Base-by-base conservation (phyloP, 352 stramenopile species). In the Elongisporangium senticosum region DNA sequence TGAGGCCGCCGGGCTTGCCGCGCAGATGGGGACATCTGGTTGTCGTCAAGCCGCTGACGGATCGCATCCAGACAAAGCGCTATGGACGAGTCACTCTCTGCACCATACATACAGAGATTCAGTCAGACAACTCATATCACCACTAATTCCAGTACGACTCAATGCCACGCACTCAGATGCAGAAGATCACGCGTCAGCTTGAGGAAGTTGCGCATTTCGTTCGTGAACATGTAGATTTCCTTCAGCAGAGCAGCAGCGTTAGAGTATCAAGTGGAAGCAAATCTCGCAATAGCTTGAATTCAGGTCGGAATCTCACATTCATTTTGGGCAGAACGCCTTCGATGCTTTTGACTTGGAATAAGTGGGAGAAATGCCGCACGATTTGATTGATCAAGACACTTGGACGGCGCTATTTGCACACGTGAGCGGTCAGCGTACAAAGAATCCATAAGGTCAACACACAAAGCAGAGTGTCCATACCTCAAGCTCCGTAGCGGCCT, bases 251-350 rank as follows among this genome's bases (percentile, higher is more conserved):
- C 23, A 26, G 23, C 23, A 26, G 23, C 33, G 17, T 17, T 43
- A 43, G 33, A 39, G 28, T 7, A 13, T 4, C 28, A 39, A 13
- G 28, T 39, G 4, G 7, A 39, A 39, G 28, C 6, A 13, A 11
- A 1, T 11, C 28, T 39, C 28, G 7, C 11, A 43, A 43, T 10
- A 15, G 11, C 2, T 10, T 23, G 24, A 22, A 23, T 17, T 28
- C 48, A 49, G 22, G 24, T 50, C 17, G 11, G 10, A 58, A 5
- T 49, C 72, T 55, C 61, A 91, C 83, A 52, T 96, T 96, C 52
- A 96, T 95, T 58, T 95, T 96, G 3, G 89, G 89, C n/a, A 97
- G 74, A 24, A 96, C 81, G 1, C 87, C 89, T 56, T 97, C 87
- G 14, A 96, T 68, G 28, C 67, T 83, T 51, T 86, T 89, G 17